Evolutionary conservation across 768 basidiomycete genomes (phyloP), one percentile per base, ranked within the genome.

Genomic region (Suillus weaverae): DNA sequence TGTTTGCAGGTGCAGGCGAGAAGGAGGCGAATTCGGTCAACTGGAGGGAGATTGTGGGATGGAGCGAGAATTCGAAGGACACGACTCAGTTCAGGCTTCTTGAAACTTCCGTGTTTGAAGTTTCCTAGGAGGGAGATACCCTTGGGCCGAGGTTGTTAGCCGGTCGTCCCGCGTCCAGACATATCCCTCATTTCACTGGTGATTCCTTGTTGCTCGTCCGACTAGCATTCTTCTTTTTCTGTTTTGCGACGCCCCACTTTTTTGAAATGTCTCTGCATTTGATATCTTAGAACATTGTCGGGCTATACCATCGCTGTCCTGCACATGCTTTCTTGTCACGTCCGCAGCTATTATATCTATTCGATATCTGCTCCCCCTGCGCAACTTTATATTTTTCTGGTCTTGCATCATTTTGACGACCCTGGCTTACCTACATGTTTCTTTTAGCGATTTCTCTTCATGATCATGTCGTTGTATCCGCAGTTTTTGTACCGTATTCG

Each of bases 21-120:
- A 94, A 94, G 76, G 93, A 94, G 74, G 93, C 92, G 36, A 91
- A 91, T 66, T 77, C 81, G 11, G 84, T 84, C 69, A 92, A 94
- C 77, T 95, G 93, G 93, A 80, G 91, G 63, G 90, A 90, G 71
- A 77, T 87, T 46, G 85, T 94, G 53, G 89, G 88, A 30, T 94
- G 91, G 89, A 86, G 87, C 10, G 93, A 94, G 75, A 84, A 88
- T 71, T 88, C 88, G 62, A 92, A 92, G 74, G 92, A 94, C 66
- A 71, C 86, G 22, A 79, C 83, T 18, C 78, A 88, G 74, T 94
- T 94, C 79, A 86, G 92, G 33, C 85, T 95, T 56, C 76, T 94
- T 71, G 92, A 95, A 77, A 88, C 86, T 16, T 89, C 91, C 4
- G 82, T 94, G 44, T 80, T 94, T 70, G 92, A 95, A 79, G 82